A percentile compares a stretch with the other conserved stretches of the same genome.
phyloP scores from a whole-genome alignment of 2,329 filamentous ascomycete genomes.

The Colletotrichum spaethianum region DNA sequence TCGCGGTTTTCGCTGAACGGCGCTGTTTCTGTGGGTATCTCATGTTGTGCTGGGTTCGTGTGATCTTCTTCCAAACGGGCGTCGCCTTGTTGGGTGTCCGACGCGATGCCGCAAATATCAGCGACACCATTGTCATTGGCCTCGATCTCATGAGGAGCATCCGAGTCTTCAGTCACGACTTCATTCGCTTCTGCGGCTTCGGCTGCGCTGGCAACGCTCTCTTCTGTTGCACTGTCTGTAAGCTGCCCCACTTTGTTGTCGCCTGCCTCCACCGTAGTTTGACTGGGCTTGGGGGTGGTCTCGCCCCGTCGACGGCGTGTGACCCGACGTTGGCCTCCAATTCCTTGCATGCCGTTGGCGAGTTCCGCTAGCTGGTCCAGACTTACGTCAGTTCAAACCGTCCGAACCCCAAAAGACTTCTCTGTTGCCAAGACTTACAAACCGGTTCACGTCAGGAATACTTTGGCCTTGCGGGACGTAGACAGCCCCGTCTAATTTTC shows the following conservation, averaged over 20 bases:
- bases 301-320: slow-evolving; percentile 1
- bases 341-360: not conserved
- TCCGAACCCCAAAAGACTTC: not conserved
- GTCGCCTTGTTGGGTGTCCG: not conserved
- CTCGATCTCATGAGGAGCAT: not conserved
- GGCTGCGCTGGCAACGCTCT: not conserved
- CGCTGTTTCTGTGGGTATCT: not conserved
- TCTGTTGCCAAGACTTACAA: slow-evolving; percentile 10
- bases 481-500: slow-evolving; percentile 11
- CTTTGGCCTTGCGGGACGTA: slow-evolving; percentile 5
- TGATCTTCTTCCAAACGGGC: not conserved
- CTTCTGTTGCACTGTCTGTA: not conserved
- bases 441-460: slow-evolving; percentile 12
- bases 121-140: not conserved
- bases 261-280: not conserved
- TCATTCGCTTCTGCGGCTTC: not conserved
- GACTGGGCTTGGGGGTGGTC: not conserved
- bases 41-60: not conserved
- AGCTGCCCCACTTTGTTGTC: not conserved
- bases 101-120: not conserved
- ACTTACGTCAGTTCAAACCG: not conserved
- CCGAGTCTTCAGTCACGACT: not conserved
- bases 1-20: not conserved
- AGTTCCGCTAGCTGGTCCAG: slow-evolving; percentile 14
- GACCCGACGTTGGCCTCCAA: not conserved